A percentile compares a stretch with the other conserved stretches of the same genome.
These are phyloP conservation scores for Phytopythium kandeliae DNA, from an alignment of 352 stramenopile species.

Conservation along the genomic window DNA sequence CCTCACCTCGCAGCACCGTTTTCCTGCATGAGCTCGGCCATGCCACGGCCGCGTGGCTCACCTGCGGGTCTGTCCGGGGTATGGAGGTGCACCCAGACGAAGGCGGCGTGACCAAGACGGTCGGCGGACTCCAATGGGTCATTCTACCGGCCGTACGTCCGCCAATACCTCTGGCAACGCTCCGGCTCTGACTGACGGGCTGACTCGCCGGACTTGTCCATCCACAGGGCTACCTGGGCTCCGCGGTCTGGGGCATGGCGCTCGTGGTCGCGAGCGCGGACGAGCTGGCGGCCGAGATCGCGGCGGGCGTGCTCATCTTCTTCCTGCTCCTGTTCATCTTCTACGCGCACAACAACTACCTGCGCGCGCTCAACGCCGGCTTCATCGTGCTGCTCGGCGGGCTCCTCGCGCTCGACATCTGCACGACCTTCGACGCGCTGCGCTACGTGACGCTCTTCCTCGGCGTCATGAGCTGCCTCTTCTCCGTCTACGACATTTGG, in stretches of 20 bases:
- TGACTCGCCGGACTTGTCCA: not conserved
- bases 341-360: constrained; percentile 84
- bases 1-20: constrained; percentile 45
- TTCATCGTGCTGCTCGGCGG: constrained; percentile 83
- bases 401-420: constrained; percentile 65
- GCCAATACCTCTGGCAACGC: not conserved
- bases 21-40: constrained; percentile 86
- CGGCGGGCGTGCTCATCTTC: constrained; percentile 81
- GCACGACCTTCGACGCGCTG: constrained; percentile 55
- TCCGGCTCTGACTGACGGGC: not conserved
- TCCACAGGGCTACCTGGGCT: constrained; percentile 78
- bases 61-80: constrained; percentile 77
- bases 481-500: constrained; percentile 90
- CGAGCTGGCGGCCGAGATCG: constrained; percentile 53
- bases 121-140: constrained; percentile 61
- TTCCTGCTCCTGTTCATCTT: constrained; percentile 85
- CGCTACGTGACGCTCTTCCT: constrained; percentile 87
- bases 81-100: constrained; percentile 89
- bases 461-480: constrained; percentile 89
- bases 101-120: constrained; percentile 81
- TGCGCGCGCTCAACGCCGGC: constrained; percentile 74
- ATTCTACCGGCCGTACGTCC: constrained; percentile 63
- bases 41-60: constrained; percentile 79
- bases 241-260: constrained; percentile 80
- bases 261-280: constrained; percentile 74